Percentiles rank a stretch among this genome's conserved stretches.
Conservation (phyloP, 495 filamentous ascomycete genomes). For the Halenospora varia region DNA sequence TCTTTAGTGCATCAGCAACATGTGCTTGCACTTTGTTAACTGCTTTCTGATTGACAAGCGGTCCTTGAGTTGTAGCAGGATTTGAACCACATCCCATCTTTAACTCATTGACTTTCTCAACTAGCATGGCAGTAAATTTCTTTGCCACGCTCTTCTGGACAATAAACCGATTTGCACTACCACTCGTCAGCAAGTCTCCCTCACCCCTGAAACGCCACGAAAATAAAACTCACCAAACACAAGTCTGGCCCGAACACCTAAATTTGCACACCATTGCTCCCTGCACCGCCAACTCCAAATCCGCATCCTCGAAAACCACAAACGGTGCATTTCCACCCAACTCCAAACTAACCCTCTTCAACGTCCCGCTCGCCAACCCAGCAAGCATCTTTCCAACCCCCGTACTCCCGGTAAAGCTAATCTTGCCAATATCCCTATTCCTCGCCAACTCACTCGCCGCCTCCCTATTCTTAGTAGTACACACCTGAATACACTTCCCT, state of each 20-base stretch:
- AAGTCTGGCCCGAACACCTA: conserved; percentile 79
- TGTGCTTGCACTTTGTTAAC: conserved; percentile 69
- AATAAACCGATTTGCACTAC: conserved; percentile 69
- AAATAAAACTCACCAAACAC: conserved; percentile 51
- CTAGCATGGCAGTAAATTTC: conserved; percentile 62
- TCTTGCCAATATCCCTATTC: conserved; percentile 64
- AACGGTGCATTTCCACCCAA: conserved; percentile 88
- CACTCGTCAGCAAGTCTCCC: not conserved
- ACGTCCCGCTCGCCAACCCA: conserved; percentile 66
- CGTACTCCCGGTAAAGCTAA: conserved; percentile 85
- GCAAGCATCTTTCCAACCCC: conserved; percentile 79
- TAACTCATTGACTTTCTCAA: conserved; percentile 66
- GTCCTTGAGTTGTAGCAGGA: conserved; percentile 65
- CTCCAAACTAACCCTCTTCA: conserved; percentile 83
- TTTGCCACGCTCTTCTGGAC: conserved; percentile 72
- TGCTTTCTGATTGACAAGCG: conserved; percentile 70
- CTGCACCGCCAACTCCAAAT: conserved; percentile 69
- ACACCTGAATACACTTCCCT: conserved; percentile 49
- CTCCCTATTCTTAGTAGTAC: conserved; percentile 55
- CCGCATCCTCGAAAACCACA: conserved; percentile 86
- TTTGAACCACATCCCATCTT: conserved; percentile 73
- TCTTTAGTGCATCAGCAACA: conserved; percentile 60
- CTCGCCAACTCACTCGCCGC: conserved; percentile 46
- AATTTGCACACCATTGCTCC: conserved; percentile 76
- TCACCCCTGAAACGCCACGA: not conserved